Evolutionary conservation across 75 land plant species (phyloP).

Genomic region (Pinus tabuliformis): DNA sequence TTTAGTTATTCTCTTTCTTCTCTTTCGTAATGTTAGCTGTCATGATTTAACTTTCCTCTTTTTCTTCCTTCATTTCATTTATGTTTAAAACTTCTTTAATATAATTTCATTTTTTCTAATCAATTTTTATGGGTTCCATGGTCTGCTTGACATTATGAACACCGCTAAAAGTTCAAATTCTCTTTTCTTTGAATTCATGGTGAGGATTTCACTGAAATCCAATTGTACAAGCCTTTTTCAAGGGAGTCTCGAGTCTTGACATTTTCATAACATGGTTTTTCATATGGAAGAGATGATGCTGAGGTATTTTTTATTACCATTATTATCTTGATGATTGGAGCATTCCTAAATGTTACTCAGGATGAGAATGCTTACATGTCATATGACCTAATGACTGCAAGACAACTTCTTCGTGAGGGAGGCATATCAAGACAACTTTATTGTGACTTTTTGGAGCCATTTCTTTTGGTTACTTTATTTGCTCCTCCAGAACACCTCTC

Average conservation of each 20-base stretch:
- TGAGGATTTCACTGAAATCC: too few species aligned
- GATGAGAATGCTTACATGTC: slow-evolving; percentile 27
- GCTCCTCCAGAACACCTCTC: slow-evolving; percentile 44
- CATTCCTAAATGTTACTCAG: slow-evolving; percentile 18
- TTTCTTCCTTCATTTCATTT: too few species aligned
- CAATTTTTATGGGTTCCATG: too few species aligned
- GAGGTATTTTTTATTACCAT: not conserved
- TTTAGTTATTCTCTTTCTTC: not conserved
- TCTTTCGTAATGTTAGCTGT: too few species aligned
- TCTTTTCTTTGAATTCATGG: too few species aligned
- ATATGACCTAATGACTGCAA: slow-evolving; percentile 43
- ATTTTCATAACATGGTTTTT: not conserved
- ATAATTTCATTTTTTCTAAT: too few species aligned
- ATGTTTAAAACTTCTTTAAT: too few species aligned
- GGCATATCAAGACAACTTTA: slow-evolving; percentile 27
- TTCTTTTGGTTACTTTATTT: slow-evolving; percentile 38
- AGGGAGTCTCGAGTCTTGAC: not conserved
- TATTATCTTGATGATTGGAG: not conserved
- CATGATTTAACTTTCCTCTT: too few species aligned
- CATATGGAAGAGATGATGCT: not conserved
- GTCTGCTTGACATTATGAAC: too few species aligned
- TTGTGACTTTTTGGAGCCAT: slow-evolving; percentile 30
- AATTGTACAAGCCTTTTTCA: not conserved
- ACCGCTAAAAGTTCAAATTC: too few species aligned
- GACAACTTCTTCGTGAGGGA: slow-evolving; percentile 31